A percentile compares a stretch with the other conserved stretches of the same genome.
phyloP scores from a whole-genome alignment of 305 asterid species.

The Fraxinus ornus region DNA sequence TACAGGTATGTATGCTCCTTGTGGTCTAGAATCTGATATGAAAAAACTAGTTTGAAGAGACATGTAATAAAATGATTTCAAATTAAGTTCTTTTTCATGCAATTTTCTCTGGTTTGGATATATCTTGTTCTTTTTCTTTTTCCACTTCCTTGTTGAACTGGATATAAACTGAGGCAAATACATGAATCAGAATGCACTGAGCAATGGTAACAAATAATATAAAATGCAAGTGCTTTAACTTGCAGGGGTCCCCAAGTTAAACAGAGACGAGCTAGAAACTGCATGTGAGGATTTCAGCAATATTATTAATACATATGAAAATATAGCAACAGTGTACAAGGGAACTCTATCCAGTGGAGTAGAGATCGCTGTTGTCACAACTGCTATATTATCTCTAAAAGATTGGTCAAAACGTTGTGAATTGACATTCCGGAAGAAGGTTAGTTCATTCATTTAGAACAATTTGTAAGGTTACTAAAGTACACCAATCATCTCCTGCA shows the following conservation, averaged over 20 bases:
- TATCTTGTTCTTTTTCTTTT: not conserved
- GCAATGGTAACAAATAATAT: not conserved
- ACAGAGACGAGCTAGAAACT: constrained; percentile 75
- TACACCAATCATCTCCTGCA: not conserved
- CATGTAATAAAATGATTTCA: not conserved
- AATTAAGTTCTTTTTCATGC: not conserved
- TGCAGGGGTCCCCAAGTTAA: constrained; percentile 89
- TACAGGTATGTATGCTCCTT: constrained; percentile 49
- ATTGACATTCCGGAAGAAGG: constrained; percentile 79
- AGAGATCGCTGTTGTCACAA: constrained; percentile 85
- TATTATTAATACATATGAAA: constrained; percentile 46
- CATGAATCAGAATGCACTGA: not conserved
- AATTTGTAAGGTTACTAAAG: not conserved
- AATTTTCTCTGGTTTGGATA: not conserved
- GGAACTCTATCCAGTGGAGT: constrained; percentile 97
- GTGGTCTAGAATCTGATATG: not conserved
- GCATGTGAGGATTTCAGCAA: constrained; percentile 99
- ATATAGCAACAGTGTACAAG: constrained; percentile 61
- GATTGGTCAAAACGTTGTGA: constrained; percentile 84
- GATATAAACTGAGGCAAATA: not conserved
- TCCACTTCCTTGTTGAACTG: not conserved
- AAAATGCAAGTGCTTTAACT: constrained; percentile 5
- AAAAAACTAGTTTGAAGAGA: not conserved
- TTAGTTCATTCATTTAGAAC: constrained; percentile 23
- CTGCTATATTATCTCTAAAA: constrained; percentile 46